Base-by-base conservation (phyloP, 129 eudicot genomes). In the Flaveria robusta region DNA sequence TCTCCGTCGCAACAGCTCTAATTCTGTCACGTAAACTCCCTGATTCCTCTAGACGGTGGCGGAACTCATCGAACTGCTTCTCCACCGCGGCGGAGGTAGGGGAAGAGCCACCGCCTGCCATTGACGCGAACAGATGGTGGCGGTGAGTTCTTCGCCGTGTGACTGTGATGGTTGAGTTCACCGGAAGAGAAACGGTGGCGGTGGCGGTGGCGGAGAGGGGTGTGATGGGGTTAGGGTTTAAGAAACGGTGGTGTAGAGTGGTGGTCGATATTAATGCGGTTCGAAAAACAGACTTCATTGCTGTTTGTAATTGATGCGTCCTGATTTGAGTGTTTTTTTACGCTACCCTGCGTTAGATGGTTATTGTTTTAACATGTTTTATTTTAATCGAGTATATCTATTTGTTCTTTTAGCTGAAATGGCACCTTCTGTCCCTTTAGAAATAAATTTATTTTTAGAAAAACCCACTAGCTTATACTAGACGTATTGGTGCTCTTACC, bases 11-110 rank as follows among this genome's bases (percentile, higher is more conserved):
- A 2, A 93, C 93, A 42, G 83, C 82, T 39, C 74, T 85, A 23
- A 93, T 88, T 14, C 97, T 88, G 65, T 93, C 97, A 16, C 87
- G 91, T 66, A 93, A 11, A 74, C 63, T 79, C 45, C 90, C 93
- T 1, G 96, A 86, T 11, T 87, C 93, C 4, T 84, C 87, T 1
- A 93, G 75, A 52, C 86, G 83, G 74, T 56, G 71, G 11, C 97
- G 91, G 70, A 93, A 90, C 69, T 70, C 81, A 15, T 86, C 87
- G 70, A 94, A 94, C 66, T 91, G 96, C 55, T 86, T 89, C 64
- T 84, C 96, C 15, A 91, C 78, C 0, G 69, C 19, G 20, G 83
- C 77, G 51, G 79, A 37, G 3, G 86, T 86, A 23, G 92, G 86
- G 9, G 96, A 86, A 15, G 83, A 67, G 72, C 74, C 83, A 50